Evolutionary conservation across 139 green algal genomes (phyloP).

Genomic region (Medakamo hakoo): DNA sequence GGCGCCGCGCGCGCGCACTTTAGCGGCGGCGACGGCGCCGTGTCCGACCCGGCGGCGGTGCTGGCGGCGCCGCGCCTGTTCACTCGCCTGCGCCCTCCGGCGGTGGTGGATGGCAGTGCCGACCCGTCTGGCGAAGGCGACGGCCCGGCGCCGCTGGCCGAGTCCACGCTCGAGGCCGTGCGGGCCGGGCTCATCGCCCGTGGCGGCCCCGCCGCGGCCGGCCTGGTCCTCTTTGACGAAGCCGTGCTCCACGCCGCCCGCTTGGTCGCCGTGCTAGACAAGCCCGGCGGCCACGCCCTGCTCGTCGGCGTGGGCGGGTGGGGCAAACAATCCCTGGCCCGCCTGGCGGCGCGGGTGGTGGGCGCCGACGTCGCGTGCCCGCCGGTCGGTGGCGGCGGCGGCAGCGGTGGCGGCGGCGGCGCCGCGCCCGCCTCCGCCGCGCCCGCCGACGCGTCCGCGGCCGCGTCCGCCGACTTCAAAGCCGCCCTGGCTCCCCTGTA

Average conservation of each 20-base stretch:
- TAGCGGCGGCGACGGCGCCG: slow-evolving; percentile 18
- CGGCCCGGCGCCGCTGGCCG: too few relatives aligned
- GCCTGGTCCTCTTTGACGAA: slow-evolving; percentile 72
- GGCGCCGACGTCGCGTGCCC: neutral
- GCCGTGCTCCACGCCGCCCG: slow-evolving; percentile 65
- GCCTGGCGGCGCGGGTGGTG: slow-evolving; percentile 7
- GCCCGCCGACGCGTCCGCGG: slow-evolving; percentile 48
- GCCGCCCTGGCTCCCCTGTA: slow-evolving; percentile 64
- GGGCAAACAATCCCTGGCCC: slow-evolving; percentile 13
- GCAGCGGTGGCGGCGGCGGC: too few relatives aligned
- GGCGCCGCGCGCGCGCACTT: slow-evolving; percentile 54
- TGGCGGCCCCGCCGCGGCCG: neutral
- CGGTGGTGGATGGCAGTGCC: neutral
- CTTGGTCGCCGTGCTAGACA: slow-evolving; percentile 63
- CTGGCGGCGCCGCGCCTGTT: neutral
- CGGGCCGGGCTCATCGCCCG: neutral
- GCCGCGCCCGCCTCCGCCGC: too few relatives aligned
- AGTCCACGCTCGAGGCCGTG: neutral
- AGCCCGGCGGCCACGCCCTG: slow-evolving; percentile 68
- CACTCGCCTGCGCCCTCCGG: neutral
- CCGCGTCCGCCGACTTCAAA: slow-evolving; percentile 70
- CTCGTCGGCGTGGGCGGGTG: slow-evolving; percentile 67
- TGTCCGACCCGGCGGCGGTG: too few relatives aligned
- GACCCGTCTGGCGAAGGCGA: too few relatives aligned
- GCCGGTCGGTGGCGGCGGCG: slow-evolving; percentile 4